A percentile compares a stretch with the other conserved stretches of the same genome.
phyloP scores from a whole-genome alignment of 2,329 filamentous ascomycete genomes.

The Colletotrichum cordylinicola region DNA sequence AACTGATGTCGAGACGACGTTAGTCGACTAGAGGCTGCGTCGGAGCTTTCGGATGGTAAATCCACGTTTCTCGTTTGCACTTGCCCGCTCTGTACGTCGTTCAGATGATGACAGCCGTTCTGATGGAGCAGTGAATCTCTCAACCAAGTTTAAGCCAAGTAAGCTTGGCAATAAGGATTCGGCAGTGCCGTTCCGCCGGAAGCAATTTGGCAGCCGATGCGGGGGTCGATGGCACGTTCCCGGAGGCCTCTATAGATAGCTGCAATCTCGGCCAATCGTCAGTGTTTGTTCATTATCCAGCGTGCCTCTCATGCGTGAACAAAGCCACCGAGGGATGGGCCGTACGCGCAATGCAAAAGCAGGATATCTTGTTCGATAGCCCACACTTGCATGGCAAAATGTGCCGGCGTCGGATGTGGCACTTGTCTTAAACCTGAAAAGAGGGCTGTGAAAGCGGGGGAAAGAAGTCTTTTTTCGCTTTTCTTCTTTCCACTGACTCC shows the following conservation, averaged over 20 bases:
- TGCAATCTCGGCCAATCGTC: background rate
- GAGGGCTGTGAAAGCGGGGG: slow-evolving; percentile 10
- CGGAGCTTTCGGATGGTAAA: background rate
- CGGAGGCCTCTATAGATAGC: background rate
- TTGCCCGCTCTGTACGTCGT: background rate
- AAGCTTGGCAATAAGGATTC: background rate
- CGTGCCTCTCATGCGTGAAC: background rate
- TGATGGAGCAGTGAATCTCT: background rate
- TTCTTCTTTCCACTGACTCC: background rate
- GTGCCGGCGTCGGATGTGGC: background rate
- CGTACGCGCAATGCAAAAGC: slow-evolving; percentile 11
- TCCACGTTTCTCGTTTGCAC: background rate
- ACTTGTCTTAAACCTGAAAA: background rate
- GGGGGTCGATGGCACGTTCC: background rate
- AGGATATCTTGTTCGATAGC: background rate
- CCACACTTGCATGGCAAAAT: background rate
- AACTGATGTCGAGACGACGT: background rate
- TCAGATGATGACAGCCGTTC: background rate
- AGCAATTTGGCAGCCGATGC: background rate
- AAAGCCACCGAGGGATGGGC: slow-evolving; percentile 2
- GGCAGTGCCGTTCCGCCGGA: background rate
- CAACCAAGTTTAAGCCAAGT: background rate
- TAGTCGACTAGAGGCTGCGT: background rate
- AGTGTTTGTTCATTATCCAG: slow-evolving; percentile 1
- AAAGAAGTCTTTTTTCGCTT: background rate